A percentile compares a stretch with the other conserved stretches of the same genome.
phyloP scores from a whole-genome alignment of 148 eudicot genomes.

The Pharnaceum exiguum region DNA sequence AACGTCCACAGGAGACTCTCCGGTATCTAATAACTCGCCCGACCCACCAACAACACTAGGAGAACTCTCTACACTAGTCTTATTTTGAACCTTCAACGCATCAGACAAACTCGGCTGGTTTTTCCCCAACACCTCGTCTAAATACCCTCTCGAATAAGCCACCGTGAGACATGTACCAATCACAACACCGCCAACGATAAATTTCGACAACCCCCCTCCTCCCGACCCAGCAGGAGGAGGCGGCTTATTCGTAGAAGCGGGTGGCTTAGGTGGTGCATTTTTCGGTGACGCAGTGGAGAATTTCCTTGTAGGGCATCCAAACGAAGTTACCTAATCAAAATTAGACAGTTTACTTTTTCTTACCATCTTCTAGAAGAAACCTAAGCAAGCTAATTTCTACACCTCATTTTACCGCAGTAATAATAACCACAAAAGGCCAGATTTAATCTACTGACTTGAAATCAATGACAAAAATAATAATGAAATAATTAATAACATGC shows the following conservation, averaged over 20 bases:
- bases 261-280: constrained; percentile 35
- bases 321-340: constrained; percentile 46
- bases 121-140: constrained; percentile 30
- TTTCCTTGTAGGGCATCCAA: constrained; percentile 45
- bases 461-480: background rate
- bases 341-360: background rate
- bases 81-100: constrained; percentile 9
- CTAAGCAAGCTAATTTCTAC: background rate
- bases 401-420: background rate
- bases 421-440: background rate
- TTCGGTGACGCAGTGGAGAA: constrained; percentile 45
- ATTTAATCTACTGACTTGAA: no score
- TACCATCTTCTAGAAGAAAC: background rate
- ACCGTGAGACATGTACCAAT: constrained; percentile 48
- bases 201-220: constrained; percentile 29
- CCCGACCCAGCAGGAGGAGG: constrained; percentile 38
- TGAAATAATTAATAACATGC: constrained; percentile 15
- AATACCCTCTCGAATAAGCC: constrained; percentile 54
- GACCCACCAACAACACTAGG: constrained; percentile 15
- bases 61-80: constrained; percentile 19
- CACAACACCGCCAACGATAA: constrained; percentile 53
- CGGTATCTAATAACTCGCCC: constrained; percentile 17
- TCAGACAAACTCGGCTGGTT: constrained; percentile 23
- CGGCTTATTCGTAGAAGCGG: constrained; percentile 42
- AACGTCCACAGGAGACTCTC: constrained; percentile 22